Conservation (phyloP, 768 basidiomycete genomes). For the Dacryopinax primogenitus region DNA sequence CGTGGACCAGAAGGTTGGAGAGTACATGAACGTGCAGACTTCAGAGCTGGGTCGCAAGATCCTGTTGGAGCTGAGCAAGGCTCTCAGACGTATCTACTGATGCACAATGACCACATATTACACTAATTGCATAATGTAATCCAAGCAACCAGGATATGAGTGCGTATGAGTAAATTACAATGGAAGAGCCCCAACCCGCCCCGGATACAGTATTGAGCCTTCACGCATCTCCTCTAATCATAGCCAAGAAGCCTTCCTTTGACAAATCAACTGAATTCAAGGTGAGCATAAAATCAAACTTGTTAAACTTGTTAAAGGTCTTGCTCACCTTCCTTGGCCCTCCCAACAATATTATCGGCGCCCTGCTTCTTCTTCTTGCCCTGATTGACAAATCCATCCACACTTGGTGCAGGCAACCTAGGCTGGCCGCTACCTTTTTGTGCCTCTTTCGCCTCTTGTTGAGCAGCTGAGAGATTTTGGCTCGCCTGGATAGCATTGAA, state of each 20-base stretch:
- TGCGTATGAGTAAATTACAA: neutral
- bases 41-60: neutral
- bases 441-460: constrained; percentile 46
- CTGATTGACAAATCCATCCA: constrained; percentile 37
- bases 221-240: constrained; percentile 34
- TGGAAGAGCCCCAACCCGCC: neutral
- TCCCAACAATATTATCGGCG: constrained; percentile 42
- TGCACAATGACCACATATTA: neutral
- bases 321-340: constrained; percentile 44
- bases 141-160: neutral
- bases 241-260: constrained; percentile 66
- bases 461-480: constrained; percentile 42
- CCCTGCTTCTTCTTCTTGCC: constrained; percentile 36
- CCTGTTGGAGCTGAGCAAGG: neutral
- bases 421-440: constrained; percentile 61
- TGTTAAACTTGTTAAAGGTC: constrained; percentile 7
- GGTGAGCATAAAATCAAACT: constrained; percentile 5
- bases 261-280: constrained; percentile 39
- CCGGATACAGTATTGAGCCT: neutral
- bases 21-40: constrained; percentile 1
- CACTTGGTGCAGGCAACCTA: constrained; percentile 50
- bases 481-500: constrained; percentile 81
- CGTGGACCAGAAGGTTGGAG: neutral
- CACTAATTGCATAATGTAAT: constrained; percentile 6
- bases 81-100: neutral